Conservation (phyloP, 306 rosid species). For the Oxytropis ochrocephala region DNA sequence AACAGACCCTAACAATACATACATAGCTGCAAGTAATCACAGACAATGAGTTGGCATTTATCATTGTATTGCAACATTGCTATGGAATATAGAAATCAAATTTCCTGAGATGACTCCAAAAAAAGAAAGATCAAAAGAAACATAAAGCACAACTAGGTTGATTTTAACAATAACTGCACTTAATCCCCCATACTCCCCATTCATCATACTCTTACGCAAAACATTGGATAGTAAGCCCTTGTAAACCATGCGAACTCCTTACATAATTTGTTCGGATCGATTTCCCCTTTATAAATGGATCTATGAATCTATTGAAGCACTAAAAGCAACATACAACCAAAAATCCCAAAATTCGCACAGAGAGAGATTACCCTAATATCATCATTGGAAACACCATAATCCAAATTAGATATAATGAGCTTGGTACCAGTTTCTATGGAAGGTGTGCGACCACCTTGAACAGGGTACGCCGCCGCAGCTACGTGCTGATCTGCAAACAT, state of each 20-base stretch:
- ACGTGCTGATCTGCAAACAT: constrained; percentile 51
- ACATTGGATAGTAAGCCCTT: no score
- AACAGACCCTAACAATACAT: background rate
- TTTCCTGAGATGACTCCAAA: no score
- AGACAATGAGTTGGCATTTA: background rate
- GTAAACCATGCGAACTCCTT: background rate
- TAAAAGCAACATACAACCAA: background rate
- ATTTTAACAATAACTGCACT: background rate
- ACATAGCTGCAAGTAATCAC: background rate
- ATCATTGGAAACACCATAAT: constrained; percentile 87
- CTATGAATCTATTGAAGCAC: background rate
- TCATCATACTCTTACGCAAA: no score
- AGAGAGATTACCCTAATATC: constrained; percentile 70
- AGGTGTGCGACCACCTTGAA: constrained; percentile 57
- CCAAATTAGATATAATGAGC: constrained; percentile 85
- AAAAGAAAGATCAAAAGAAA: background rate
- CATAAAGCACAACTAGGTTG: background rate
- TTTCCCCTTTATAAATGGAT: background rate
- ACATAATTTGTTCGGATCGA: background rate
- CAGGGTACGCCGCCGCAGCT: constrained; percentile 22
- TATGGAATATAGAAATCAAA: no score
- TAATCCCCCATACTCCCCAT: no score
- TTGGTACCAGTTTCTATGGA: constrained; percentile 90
- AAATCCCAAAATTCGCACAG: background rate
- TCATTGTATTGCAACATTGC: background rate